Evolutionary conservation across 805 yeast species (phyloP).

Genomic region (Lipomyces kockii): DNA sequence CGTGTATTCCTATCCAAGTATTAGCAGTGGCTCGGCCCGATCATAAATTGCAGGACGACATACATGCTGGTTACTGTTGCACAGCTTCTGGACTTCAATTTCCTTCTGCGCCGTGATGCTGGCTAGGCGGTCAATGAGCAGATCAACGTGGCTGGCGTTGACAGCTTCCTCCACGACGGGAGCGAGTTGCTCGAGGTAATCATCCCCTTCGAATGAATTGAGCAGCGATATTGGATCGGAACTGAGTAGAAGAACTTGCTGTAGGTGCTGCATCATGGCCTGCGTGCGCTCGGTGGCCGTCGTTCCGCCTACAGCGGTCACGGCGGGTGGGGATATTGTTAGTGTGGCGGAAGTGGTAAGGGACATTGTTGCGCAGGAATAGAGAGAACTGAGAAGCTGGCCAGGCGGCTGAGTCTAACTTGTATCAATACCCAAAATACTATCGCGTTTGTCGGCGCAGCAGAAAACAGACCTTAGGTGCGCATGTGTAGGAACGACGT

Average conservation of each 20-base stretch:
- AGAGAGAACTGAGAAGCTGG: background rate
- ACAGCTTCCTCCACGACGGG: conserved; percentile 73
- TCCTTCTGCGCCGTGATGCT: conserved; percentile 64
- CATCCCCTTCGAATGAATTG: conserved; percentile 49
- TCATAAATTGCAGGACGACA: background rate
- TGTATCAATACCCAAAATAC: background rate
- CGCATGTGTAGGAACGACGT: background rate
- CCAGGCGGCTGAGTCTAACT: background rate
- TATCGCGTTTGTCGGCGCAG: background rate
- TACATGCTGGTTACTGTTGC: conserved; percentile 62
- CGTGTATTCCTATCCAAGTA: conserved; percentile 44
- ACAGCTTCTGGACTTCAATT: conserved; percentile 61
- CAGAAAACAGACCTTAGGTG: background rate
- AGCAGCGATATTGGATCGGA: conserved; percentile 37
- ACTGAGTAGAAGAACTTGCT: conserved; percentile 36
- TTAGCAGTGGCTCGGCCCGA: background rate
- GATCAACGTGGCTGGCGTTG: conserved; percentile 57
- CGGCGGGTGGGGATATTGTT: conserved; percentile 4
- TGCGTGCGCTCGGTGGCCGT: conserved; percentile 11
- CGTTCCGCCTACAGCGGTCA: background rate
- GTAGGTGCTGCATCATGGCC: conserved; percentile 33
- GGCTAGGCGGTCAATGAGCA: conserved; percentile 60
- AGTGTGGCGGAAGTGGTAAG: conserved; percentile 9
- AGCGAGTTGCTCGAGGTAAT: conserved; percentile 77
- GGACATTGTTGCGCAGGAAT: conserved; percentile 2